Conservation (phyloP, 352 stramenopile species). For the Phytophthora uliginosa region DNA sequence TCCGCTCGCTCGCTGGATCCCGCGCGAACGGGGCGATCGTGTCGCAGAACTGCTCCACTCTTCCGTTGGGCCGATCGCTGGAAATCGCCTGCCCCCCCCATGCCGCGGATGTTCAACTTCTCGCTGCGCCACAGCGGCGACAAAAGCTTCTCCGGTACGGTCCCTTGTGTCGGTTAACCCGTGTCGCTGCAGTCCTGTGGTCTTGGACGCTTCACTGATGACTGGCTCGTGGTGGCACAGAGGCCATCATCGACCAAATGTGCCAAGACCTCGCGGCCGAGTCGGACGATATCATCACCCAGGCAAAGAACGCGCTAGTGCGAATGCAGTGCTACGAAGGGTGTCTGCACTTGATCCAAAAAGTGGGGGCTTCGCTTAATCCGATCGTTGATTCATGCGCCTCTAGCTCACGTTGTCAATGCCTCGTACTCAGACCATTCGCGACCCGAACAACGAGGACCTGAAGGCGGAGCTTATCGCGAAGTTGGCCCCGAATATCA, state of each 20-base stretch:
- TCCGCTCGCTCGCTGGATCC: constrained; percentile 26
- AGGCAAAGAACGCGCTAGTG: constrained; percentile 40
- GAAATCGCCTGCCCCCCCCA: constrained; percentile 1
- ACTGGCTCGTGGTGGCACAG: constrained; percentile 9
- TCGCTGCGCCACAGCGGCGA: constrained; percentile 42
- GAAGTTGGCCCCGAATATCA: constrained; percentile 54
- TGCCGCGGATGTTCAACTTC: constrained; percentile 43
- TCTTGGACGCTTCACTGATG: neutral
- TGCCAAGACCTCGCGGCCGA: constrained; percentile 54
- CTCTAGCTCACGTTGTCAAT: neutral
- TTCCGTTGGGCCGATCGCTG: constrained; percentile 15
- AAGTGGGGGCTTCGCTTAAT: constrained; percentile 20
- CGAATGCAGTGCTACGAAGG: constrained; percentile 56
- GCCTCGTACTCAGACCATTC: constrained; percentile 40
- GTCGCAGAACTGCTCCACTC: constrained; percentile 9
- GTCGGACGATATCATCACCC: constrained; percentile 48
- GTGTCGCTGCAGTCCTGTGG: neutral
- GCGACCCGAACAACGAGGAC: constrained; percentile 41
- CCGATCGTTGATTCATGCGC: neutral
- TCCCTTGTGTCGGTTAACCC: neutral
- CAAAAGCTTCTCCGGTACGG: constrained; percentile 54
- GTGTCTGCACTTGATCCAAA: constrained; percentile 60
- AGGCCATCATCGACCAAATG: constrained; percentile 47
- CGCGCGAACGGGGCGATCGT: constrained; percentile 1
- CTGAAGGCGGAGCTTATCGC: constrained; percentile 49